Base-by-base conservation (phyloP, 768 basidiomycete genomes). In the Kondoa subrosea region DNA sequence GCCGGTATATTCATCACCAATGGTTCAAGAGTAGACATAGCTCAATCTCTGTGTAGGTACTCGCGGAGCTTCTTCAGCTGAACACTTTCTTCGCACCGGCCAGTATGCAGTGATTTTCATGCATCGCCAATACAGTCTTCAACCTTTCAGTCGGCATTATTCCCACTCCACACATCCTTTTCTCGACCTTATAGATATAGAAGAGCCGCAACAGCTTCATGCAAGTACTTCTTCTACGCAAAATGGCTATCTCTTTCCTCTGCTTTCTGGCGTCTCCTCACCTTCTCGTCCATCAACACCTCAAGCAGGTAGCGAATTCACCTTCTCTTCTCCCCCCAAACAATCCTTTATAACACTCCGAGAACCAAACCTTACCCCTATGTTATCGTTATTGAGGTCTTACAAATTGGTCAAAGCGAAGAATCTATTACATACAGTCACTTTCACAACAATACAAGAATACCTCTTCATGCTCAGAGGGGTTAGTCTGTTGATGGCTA, bases 111-210 rank as follows among this genome's bases (percentile, higher is more conserved):
- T 99, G 77, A 91, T 99, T 72, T 99, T 99, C 80, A 88, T 99
- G 84, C 93, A 99, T 77, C 82, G 93, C 26, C 91, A 95, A 78
- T 93, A 95, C 80, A 96, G 92, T 71, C 83, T 97, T 57, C 91
- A 95, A 74, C 95, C 95, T 0, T 99, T 93, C 81, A 91, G 89
- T 75, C 80, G 95, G 62, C 93, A 99, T 76, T 99, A 97, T 78
- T 95, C 91, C 8, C 93, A 99, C 77, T 92, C 91, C 0, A 91
- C 91, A 2, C 93, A 96, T 76, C 93, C 93, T 0, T 99, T 99
- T 79, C 85, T 99, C 68, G 92, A 96, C 77, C 87, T 97, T 69
- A 82, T 99, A 29, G 85, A 90, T 58, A 85, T 93, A 16, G 58
- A 50, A 12, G 56, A 65, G 27, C 66, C 66, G 34, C 27, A 50